A percentile compares a stretch with the other conserved stretches of the same genome.
Conservation (phyloP, 768 basidiomycete species). For the Tylopilus balloui region DNA sequence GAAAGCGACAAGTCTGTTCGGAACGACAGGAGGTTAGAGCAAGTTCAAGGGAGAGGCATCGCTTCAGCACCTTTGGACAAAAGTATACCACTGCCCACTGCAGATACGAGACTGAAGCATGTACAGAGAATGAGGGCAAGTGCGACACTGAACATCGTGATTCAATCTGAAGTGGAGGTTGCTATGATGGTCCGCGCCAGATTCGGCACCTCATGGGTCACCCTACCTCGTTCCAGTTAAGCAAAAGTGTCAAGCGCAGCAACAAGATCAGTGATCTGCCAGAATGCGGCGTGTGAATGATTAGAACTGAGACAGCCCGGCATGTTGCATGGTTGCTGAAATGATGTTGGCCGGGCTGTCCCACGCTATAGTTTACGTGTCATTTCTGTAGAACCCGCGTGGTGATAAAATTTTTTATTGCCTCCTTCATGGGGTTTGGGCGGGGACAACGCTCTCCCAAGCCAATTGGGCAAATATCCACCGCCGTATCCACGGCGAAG, state of each 20-base stretch:
- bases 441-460: neutral
- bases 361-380: neutral
- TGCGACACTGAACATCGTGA: neutral
- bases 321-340: neutral
- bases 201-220: no score
- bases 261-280: neutral
- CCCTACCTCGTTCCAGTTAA: no score
- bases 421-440: neutral
- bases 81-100: neutral
- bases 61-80: constrained; percentile 1
- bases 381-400: no score
- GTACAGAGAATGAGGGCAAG: neutral
- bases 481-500: neutral
- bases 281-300: neutral
- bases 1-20: constrained; percentile 9
- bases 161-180: neutral
- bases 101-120: constrained; percentile 1
- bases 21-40: neutral
- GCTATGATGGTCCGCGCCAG: no score
- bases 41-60: neutral
- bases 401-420: neutral
- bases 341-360: neutral
- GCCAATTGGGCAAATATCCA: neutral
- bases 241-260: no score
- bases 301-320: neutral